Conservation (phyloP, 441 rosid species). For the Pelargonium myrrhifolium region DNA sequence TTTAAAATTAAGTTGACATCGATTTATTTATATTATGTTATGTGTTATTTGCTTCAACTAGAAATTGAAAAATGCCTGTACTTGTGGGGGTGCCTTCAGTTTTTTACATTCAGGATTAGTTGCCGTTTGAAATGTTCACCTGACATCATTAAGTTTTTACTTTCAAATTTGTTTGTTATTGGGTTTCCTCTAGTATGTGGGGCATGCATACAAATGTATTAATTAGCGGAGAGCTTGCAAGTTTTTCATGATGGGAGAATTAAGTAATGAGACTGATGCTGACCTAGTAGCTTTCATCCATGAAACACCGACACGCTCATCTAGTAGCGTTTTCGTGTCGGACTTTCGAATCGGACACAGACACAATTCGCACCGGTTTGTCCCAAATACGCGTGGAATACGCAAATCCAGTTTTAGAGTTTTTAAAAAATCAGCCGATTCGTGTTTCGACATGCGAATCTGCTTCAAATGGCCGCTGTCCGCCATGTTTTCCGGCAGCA, state of each 20-base stretch:
- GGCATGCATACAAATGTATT: not conserved
- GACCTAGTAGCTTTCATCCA: not conserved
- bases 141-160: not conserved
- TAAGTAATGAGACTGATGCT: not conserved
- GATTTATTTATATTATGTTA: not conserved
- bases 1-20: not conserved
- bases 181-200: not conserved
- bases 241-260: not conserved
- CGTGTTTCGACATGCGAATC: too few species aligned
- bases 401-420: too few species aligned
- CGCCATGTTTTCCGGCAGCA: too few species aligned
- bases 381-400: too few species aligned
- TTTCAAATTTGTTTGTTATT: not conserved
- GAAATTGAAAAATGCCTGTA: not conserved
- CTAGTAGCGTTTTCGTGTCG: too few species aligned
- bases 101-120: not conserved
- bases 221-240: not conserved
- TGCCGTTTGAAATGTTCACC: not conserved
- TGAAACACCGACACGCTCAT: too few species aligned
- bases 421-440: too few species aligned
- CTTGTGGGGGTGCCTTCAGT: not conserved
- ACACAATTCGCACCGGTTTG: too few species aligned
- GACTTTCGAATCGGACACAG: too few species aligned
- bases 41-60: not conserved
- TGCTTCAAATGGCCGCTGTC: too few species aligned